Evolutionary conservation across 768 basidiomycete species (phyloP), one percentile per base, ranked within the genome.

Genomic region (Ephemerocybe angulata): DNA sequence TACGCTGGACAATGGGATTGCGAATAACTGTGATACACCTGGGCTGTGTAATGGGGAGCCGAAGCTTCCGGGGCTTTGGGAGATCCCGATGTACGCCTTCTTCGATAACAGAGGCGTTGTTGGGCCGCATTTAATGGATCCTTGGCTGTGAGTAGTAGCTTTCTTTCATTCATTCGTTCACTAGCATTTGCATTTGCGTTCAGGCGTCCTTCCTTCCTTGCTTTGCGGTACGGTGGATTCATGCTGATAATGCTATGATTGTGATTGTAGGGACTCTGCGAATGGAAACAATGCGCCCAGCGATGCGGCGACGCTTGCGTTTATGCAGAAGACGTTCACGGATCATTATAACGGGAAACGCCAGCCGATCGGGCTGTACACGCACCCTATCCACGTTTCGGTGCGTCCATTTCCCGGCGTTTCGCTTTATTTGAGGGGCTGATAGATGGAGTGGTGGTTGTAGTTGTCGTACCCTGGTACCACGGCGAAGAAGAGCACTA

Each of bases 11-110:
- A 64, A 86, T 63, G 90, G 90, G 19, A 74, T 92, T 72, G 85
- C 88, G 21, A 92, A 92, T 64, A 78, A 90, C 63, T 92, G 90
- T 60, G 66, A 88, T 7, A 77, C 84, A 3, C 62, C 66, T 0
- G 78, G 75, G 25, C 68, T 78, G 3, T 90, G 90, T 70, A 78
- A 83, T 61, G 89, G 90, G 41, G 65, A 86, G 69, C 86, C 86
- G 5, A 79, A 81, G 58, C 71, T 90, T 2, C 86, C 87, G 21
- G 89, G 90, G 4, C 78, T 92, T 63, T 92, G 90, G 90, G 88
- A 91, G 69, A 77, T 90, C 51, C 90, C 90, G 1, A 90, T 91
- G 88, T 89, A 89, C 66, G 84, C 84, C 0, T 79, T 83, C 67
- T 90, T 90, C 58, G 88, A 88, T 65, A 55, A 77, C 10, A 66